Evolutionary conservation across 768 basidiomycete species (phyloP), one percentile per base, ranked within the genome.

Genomic region (Calocybe indica): DNA sequence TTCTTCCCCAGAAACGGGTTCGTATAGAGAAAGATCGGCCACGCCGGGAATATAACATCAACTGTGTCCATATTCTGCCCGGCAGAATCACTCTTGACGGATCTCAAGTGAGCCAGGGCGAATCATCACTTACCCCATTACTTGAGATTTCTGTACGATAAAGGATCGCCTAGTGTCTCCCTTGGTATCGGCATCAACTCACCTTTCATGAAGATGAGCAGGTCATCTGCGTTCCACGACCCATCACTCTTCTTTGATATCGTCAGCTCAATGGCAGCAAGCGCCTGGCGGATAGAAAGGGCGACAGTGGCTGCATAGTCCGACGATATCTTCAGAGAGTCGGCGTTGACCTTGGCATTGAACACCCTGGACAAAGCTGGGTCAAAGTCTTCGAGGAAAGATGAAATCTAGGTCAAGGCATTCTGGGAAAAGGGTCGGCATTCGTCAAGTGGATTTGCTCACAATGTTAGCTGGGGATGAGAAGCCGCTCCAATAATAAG

Each of bases 191-290:
- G 22, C 22, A 2, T 22, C 22, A 22, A 12, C 43, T 44, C 53
- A 75, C 79, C 75, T 67, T 78, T 82, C 66, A 82, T 68, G 58
- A 83, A 80, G 7, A 77, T 67, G 30, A 80, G 59, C 5, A 76
- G 59, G 58, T 82, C 79, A 11, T 52, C 64, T 0, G 70, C 70
- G 56, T 82, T 80, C 63, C 71, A 78, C 7, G 68, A 64, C 4
- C 78, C 76, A 51, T 70, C 59, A 29, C 57, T 55, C 15, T 66
- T 72, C 50, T 71, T 71, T 9, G 78, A 74, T 30, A 79, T 56
- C 1, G 81, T 82, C 43, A 82, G 67, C 52, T 84, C 81, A 12
- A 65, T 73, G 5, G 75, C 71, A 7, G 68, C 76, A 4, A 81
- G 63, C 14, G 75, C 70, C 57, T 84, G 79, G 36, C 79, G 63